Evolutionary conservation across 192 early-diverging fungal species (phyloP), one percentile per base, ranked within the genome.

Genomic region (Gaertneriomyces semiglobifer): DNA sequence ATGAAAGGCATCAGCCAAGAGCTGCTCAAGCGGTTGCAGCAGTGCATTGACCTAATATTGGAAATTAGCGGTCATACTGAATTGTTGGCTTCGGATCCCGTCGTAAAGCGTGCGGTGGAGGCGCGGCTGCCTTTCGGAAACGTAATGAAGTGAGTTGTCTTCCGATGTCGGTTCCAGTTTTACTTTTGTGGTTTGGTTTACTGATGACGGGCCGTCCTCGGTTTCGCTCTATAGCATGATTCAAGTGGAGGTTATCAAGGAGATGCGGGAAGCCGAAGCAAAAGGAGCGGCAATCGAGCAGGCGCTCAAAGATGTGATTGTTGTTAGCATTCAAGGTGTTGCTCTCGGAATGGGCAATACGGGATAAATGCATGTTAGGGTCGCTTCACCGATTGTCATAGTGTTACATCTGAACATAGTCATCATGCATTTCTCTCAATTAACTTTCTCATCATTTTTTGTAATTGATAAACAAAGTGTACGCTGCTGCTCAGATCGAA

Each of bases 81-180:
- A 8, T 47, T 75, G 14, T 59, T 75, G 1, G 63, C 52, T 0
- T 58, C 51, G 39, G 74, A 75, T 65, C 74, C 74, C 44, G 74
- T 75, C 57, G 74, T 75, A 9, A 60, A 60, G 11, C 74, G 74
- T 58, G 74, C 74, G 10, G 58, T 75, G 12, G 69, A 75, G 42
- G 57, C 74, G 4, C 74, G 74, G 12, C 25, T 72, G 3, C 74
- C 74, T 9, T 75, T 75, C 61, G 67, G 62, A 18, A 65, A 70
- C 47, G 69, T 69, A 3, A 57, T 75, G 41, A 70, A 75, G 55
- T 57, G 39, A 33, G 55, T 57, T 6, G 14, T 33, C 25, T 57
- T 11, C 16, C 6, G 50, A 52, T 3, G 6, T 52, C 4, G 50
- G 6, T 52, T 20, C 20, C n/a, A 6, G 6, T 6, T 18, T 33